phyloP scores from a whole-genome alignment of 176 grass and related monocot species.

The Cocos nucifera region DNA sequence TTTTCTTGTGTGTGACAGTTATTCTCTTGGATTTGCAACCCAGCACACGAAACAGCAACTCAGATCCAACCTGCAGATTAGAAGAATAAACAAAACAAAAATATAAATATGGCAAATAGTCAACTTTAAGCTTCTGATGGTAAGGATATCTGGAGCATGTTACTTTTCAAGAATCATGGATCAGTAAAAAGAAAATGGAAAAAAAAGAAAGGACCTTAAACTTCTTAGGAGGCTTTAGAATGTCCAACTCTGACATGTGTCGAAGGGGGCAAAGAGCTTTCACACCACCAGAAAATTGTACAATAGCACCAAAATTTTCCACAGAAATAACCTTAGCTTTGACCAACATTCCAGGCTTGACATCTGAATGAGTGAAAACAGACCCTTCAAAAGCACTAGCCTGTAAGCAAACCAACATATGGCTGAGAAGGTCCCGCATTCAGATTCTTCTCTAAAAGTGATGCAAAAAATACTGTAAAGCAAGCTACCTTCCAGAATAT shows the following conservation, averaged over 20 bases:
- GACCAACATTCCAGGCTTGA: conserved; percentile 90
- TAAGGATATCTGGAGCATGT: no score
- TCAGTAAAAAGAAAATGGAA: conserved; percentile 1
- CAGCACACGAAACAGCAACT: conserved; percentile 78
- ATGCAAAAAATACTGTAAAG: no score
- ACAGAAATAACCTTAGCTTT: conserved; percentile 73
- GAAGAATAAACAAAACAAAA: conserved; percentile 13
- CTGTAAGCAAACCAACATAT: conserved; percentile 26
- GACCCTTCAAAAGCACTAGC: conserved; percentile 94
- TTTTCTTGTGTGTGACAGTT: conserved; percentile 90
- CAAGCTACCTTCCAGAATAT: no score
- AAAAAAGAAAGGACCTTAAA: conserved; percentile 57
- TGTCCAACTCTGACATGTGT: conserved; percentile 91
- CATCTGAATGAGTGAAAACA: conserved; percentile 98
- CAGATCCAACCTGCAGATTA: conserved; percentile 55
- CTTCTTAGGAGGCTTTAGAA: conserved; percentile 87
- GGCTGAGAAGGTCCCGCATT: not conserved
- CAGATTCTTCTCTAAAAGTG: no score
- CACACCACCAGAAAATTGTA: conserved; percentile 88
- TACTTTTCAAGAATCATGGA: no score
- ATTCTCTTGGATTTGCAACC: conserved; percentile 97
- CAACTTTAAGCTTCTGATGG: no score
- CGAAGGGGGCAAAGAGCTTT: conserved; percentile 90
- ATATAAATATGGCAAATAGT: not conserved
- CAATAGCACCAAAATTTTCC: conserved; percentile 60